Conservation (phyloP, 78 protist species). For the Planoprotostelium fungivorum region DNA sequence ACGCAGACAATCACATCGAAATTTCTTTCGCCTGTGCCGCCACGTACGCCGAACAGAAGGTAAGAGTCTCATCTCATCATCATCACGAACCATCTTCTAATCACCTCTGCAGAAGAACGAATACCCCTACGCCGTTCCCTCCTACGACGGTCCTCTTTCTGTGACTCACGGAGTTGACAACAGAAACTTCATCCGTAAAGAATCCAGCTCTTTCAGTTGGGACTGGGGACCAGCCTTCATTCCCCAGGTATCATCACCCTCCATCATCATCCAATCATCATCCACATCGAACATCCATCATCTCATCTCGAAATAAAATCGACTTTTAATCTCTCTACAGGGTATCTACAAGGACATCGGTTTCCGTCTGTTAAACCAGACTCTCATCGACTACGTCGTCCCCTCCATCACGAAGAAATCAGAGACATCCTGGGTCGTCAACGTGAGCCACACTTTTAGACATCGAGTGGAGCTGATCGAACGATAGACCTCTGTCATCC, state of each 20-base stretch:
- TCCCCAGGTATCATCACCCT: neutral
- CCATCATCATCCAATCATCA: neutral
- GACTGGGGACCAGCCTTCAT: conserved; percentile 47
- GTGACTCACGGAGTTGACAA: neutral
- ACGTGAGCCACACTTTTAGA: neutral
- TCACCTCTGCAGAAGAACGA: neutral
- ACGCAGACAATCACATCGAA: neutral
- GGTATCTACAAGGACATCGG: conserved; percentile 17
- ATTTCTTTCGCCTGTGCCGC: neutral
- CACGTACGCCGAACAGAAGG: neutral
- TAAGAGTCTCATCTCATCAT: no score
- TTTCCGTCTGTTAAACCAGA: neutral
- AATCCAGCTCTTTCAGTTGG: conserved; percentile 13
- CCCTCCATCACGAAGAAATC: neutral
- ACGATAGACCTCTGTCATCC: neutral
- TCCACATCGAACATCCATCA: no score
- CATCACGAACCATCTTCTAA: no score
- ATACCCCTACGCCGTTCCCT: neutral
- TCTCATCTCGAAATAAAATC: no score
- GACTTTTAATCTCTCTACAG: no score
- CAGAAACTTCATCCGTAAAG: neutral
- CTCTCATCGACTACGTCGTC: neutral
- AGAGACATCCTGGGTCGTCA: neutral
- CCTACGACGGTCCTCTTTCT: neutral
- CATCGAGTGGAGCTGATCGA: neutral